Conservation (phyloP, 371 early-diverging fungal species). For the Ecytonucleospora hepatopenaei region DNA sequence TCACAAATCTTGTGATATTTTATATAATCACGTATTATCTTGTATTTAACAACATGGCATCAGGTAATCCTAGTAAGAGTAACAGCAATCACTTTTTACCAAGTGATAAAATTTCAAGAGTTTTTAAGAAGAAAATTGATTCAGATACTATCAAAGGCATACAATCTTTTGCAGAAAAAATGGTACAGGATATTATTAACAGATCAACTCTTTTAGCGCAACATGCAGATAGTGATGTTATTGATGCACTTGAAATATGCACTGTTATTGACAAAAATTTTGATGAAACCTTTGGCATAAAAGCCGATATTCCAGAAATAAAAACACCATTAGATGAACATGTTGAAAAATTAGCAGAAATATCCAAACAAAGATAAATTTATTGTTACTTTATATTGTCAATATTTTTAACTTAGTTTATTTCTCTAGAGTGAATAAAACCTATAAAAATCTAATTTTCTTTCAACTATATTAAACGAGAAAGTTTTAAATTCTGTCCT, state of each 20-base stretch:
- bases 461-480: slow-evolving; percentile 2
- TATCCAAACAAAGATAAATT: slow-evolving; percentile 31
- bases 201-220: slow-evolving; percentile 47
- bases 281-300: slow-evolving; percentile 51
- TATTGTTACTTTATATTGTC: too few species aligned
- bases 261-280: slow-evolving; percentile 57
- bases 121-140: slow-evolving; percentile 44
- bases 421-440: neutral
- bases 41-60: too few species aligned
- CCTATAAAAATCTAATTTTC: neutral
- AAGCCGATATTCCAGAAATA: slow-evolving; percentile 11
- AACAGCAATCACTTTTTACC: slow-evolving; percentile 34
- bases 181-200: slow-evolving; percentile 52
- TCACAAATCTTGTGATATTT: too few species aligned
- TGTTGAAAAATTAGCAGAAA: slow-evolving; percentile 39
- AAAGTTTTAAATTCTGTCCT: slow-evolving; percentile 2
- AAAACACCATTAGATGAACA: slow-evolving; percentile 26
- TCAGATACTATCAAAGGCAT: slow-evolving; percentile 39
- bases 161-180: slow-evolving; percentile 54
- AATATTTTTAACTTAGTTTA: neutral
- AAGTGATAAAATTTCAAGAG: slow-evolving; percentile 32
- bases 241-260: slow-evolving; percentile 47
- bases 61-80: too few species aligned
- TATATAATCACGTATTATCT: too few species aligned
- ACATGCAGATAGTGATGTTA: slow-evolving; percentile 41